Evolutionary conservation across 2,329 filamentous ascomycete genomes (phyloP), one percentile per base, ranked within the genome.

Genomic region (Pleurostoma richardsiae): DNA sequence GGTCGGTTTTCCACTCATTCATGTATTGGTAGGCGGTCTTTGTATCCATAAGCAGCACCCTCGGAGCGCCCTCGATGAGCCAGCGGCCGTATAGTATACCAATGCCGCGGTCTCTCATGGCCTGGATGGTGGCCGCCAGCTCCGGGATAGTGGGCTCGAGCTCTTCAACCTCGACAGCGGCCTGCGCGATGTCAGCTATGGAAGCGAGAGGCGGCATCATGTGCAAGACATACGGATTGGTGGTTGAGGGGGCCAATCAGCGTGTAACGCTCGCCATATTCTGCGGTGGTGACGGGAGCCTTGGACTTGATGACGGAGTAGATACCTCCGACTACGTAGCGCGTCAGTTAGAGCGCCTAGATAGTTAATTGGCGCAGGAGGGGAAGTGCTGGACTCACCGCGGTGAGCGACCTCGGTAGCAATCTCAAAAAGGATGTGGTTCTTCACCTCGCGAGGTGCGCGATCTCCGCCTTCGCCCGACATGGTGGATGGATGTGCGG

Each of bases 291-390:
- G 52, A 97, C 94, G 43, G 94, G 92, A 36, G 94, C 92, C 71
- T 99, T 99, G 52, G 94, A 99, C 71, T 99, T 99, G 71, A 99
- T 85, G 55, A 99, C 94, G 11, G 92, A 97, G 77, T 99, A 99
- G 72, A 99, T 99, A 60, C 94, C 94, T 63, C 94, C 94, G 52
- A 99, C 94, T 95, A 48, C 11, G 47, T 41, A 31, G 38, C 48
- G 50, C 43, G 53, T 61, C 47, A 67, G 58, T 49, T 30, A 44
- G 40, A 45, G 38, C 41, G 27, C 36, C 42, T 29, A 29, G 6
- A 29, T n/a, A 4, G 31, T 41, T 19, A 28, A 29, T 40, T 39
- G 42, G 36, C n/a, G 3, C 4, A 4, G n/a, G 33, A 46, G n/a
- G 27, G 36, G 29, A 29, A 50, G 36, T 40, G 19, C 39, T 33